Evolutionary conservation across 805 yeast species (phyloP).

Genomic region (Candida oleophila): DNA sequence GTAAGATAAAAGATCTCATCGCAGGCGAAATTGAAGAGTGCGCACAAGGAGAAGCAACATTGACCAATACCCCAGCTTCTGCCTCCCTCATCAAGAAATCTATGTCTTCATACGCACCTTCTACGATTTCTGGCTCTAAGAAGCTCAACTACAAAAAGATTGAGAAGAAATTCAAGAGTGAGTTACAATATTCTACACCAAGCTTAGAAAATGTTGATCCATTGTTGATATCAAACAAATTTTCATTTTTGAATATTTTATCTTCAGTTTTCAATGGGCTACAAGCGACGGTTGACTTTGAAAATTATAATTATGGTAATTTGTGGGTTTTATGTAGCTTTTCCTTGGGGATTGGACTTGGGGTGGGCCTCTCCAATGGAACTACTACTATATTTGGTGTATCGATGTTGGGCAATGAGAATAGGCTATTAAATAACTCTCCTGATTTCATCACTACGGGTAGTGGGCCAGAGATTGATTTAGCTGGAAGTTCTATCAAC

Average conservation of each 20-base stretch:
- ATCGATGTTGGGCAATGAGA: not conserved
- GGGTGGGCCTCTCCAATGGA: conserved; percentile 27
- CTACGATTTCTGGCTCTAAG: conserved; percentile 22
- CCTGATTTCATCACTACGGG: not conserved
- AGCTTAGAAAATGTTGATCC: conserved; percentile 27
- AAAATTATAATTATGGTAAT: conserved; percentile 4
- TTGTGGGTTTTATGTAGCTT: conserved; percentile 32
- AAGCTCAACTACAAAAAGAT: conserved; percentile 26
- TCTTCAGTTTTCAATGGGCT: conserved; percentile 13
- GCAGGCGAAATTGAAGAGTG: conserved; percentile 18
- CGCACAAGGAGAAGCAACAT: not conserved
- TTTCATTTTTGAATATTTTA: conserved; percentile 18
- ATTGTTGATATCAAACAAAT: conserved; percentile 25
- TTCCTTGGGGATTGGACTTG: conserved; percentile 37
- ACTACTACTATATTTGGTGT: conserved; percentile 17
- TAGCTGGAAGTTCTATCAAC: not conserved
- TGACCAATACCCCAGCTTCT: not conserved
- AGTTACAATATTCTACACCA: conserved; percentile 22
- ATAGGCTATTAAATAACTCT: not conserved
- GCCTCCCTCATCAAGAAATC: not conserved
- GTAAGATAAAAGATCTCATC: conserved; percentile 26
- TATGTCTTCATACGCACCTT: conserved; percentile 5
- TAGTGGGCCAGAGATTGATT: not conserved
- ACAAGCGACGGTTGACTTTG: not conserved
- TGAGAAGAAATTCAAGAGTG: conserved; percentile 28